phyloP scores from a whole-genome alignment of 1,284 basidiomycete species.

The Thecaphora thlaspeos region DNA sequence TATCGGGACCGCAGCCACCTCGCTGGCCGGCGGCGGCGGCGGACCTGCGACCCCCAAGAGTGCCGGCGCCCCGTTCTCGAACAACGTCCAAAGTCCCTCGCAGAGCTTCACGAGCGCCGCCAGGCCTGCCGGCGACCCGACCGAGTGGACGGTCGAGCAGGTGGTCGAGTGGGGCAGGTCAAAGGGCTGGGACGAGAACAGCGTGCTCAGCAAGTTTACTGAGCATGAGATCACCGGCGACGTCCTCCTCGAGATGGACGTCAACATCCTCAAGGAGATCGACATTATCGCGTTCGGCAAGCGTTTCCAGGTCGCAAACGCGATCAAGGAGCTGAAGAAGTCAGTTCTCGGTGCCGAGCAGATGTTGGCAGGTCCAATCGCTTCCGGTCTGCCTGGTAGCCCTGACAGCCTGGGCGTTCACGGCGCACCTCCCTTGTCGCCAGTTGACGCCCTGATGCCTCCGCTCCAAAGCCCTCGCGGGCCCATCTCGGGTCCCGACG shows the following conservation, averaged over 20 bases:
- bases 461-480: conserved; percentile 39
- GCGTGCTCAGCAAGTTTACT: conserved; percentile 74
- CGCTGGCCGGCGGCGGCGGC: conserved; percentile 43
- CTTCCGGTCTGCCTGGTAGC: conserved; percentile 11
- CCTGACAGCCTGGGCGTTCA: conserved; percentile 8
- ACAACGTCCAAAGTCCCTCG: conserved; percentile 3
- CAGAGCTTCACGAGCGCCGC: conserved; percentile 1
- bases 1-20: conserved; percentile 32
- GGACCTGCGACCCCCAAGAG: conserved; percentile 20
- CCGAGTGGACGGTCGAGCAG: conserved; percentile 82
- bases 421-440: background rate
- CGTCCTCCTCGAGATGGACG: conserved; percentile 89
- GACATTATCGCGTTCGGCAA: conserved; percentile 93
- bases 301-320: conserved; percentile 86
- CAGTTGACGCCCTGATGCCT: background rate
- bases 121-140: conserved; percentile 59
- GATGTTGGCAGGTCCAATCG: conserved; percentile 8
- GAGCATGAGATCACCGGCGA: conserved; percentile 95
- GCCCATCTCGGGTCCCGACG: background rate
- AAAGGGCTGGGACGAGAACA: conserved; percentile 80
- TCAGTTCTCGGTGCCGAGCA: conserved; percentile 19
- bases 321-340: conserved; percentile 78
- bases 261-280: conserved; percentile 90
- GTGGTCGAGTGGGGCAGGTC: conserved; percentile 83
- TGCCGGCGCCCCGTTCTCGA: conserved; percentile 1